Conservation (phyloP, 1,284 basidiomycete species). For the Taiwanofungus camphoratus region DNA sequence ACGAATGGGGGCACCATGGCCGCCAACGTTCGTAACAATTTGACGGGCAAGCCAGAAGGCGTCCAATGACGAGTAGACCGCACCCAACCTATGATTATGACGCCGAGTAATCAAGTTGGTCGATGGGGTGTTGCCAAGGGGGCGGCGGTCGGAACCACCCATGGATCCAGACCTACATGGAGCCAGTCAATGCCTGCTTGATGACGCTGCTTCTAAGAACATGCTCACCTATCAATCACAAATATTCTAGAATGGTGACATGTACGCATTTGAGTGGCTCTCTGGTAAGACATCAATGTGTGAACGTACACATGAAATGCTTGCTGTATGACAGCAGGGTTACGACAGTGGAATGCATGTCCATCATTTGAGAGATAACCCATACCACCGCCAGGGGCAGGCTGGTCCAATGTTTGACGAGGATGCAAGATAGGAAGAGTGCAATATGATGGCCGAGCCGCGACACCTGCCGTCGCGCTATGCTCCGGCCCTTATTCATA, state of each 20-base stretch:
- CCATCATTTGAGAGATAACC: constrained; percentile 55
- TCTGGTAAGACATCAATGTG: neutral
- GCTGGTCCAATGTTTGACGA: constrained; percentile 27
- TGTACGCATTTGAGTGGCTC: too few relatives aligned
- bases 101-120: constrained; percentile 31
- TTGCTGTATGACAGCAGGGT: constrained; percentile 48
- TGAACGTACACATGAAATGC: constrained; percentile 53
- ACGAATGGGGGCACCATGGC: constrained; percentile 25
- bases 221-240: constrained; percentile 42
- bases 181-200: neutral
- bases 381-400: constrained; percentile 20
- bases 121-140: constrained; percentile 40
- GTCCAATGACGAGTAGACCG: constrained; percentile 49
- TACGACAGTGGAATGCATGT: constrained; percentile 48
- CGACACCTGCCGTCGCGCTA: constrained; percentile 29
- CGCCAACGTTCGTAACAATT: constrained; percentile 28
- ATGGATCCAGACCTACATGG: constrained; percentile 53
- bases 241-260: constrained; percentile 36
- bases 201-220: neutral
- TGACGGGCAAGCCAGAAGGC: constrained; percentile 52
- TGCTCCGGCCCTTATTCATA: constrained; percentile 43
- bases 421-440: constrained; percentile 49
- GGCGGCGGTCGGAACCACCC: constrained; percentile 34
- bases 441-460: constrained; percentile 50
- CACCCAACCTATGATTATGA: constrained; percentile 49